These are phyloP conservation scores for Globisporangium viniferum DNA, from an alignment of 352 stramenopile species.

Conservation along the genomic window DNA sequence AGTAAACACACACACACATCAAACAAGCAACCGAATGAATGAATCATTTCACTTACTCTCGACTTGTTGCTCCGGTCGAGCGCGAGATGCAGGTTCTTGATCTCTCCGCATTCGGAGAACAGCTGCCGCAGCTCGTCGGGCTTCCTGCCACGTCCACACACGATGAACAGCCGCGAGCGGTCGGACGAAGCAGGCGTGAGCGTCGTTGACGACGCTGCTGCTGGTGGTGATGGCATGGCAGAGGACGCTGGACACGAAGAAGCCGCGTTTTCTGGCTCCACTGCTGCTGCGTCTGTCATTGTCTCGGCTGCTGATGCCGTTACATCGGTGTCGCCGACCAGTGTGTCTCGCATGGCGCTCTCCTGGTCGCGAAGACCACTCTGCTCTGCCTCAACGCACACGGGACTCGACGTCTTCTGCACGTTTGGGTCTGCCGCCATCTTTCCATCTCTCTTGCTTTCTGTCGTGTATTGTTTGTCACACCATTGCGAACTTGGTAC, in stretches of 20 bases:
- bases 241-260: not conserved
- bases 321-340: not conserved
- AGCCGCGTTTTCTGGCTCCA: not conserved
- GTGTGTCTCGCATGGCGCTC: not conserved
- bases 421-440: not conserved
- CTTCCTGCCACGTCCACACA: conserved; percentile 65
- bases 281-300: conserved; percentile 1
- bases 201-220: not conserved
- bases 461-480: not conserved
- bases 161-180: conserved; percentile 52
- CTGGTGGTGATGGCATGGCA: not conserved
- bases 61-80: conserved; percentile 80
- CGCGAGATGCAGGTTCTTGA: conserved; percentile 66
- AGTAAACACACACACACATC: conserved; percentile 3
- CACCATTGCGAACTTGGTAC: not conserved
- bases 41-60: conserved; percentile 26
- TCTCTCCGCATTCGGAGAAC: conserved; percentile 53
- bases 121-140: conserved; percentile 59
- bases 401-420: not conserved
- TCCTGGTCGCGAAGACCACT: not conserved
- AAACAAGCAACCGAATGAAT: not conserved
- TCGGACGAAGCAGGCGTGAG: not conserved
- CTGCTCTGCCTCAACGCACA: not conserved
- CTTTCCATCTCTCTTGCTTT: not conserved
- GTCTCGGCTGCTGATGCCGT: not conserved